Base-by-base conservation (phyloP, 805 yeast genomes). In the Cyberlindnera xishuangbannaensis region DNA sequence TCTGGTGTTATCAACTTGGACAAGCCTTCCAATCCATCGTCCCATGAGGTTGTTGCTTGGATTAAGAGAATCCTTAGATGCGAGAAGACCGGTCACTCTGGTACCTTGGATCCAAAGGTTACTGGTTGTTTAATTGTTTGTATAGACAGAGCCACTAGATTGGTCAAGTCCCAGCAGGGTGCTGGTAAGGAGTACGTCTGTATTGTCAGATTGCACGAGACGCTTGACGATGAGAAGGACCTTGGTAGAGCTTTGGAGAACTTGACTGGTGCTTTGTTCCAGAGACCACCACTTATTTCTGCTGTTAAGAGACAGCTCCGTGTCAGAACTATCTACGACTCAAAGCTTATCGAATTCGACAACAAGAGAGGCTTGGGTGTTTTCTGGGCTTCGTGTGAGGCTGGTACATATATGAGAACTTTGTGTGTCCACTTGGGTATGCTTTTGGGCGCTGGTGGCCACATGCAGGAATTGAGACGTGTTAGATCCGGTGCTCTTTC, bases 151-250 rank as follows among this genome's bases (percentile, higher is more conserved):
- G 98, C 98, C 39, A 92, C 98, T 36, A 80, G 98, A 67, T 73
- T 92, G 58, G 98, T 92, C 49, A 92, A 92, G 65, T 85, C 96
- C 35, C 98, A 92, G 69, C 98, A 92, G 66, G 97, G 97, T 69
- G 98, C 98, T 29, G 98, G 98, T 74, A 92, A 92, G 64, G 98
- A 92, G 78, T 92, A 92, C 67, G 98, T 92, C 36, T 92, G 97
- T 71, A 86, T 92, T 49, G 92, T 85, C 39, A 79, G 97, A 71
- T 72, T 92, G 53, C 98, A 92, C 62, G 97, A 90, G 46, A 87
- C 87, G 43, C 70, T 92, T 47, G 78, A 83, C 49, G 95, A 87
- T 50, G 92, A 83, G 56, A 86, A 86, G 61, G 95, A 82, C 44
- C 71, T 92, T 64, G 85, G 79, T 34, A 80, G 94, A 55, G 69